Evolutionary conservation across 2,329 filamentous ascomycete species (phyloP).

Genomic region (Diaporthe sp.): DNA sequence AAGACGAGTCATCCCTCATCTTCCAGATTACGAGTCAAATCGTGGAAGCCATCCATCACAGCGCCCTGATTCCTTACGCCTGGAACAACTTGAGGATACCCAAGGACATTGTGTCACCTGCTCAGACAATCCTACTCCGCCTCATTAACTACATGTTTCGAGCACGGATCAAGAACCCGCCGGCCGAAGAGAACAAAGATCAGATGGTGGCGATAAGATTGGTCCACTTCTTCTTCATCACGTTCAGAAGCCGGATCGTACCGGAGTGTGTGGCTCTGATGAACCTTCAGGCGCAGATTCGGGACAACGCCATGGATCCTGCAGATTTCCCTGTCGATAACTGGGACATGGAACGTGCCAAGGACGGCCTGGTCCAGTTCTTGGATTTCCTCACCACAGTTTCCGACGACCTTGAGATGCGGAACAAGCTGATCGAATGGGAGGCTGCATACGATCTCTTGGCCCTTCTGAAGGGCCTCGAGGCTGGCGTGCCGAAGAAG

Average conservation of each 20-base stretch:
- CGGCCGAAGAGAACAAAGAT: conserved; percentile 63
- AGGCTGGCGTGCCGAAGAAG: conserved; percentile 89
- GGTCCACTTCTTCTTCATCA: conserved; percentile 92
- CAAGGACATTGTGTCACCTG: conserved; percentile 96
- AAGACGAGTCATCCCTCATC: conserved; percentile 92
- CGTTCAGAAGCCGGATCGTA: conserved; percentile 92
- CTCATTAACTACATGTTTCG: conserved; percentile 92
- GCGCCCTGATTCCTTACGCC: conserved; percentile 89
- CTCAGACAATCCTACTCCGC: conserved; percentile 92
- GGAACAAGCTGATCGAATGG: conserved; percentile 90
- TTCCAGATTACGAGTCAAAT: conserved; percentile 98
- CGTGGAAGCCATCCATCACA: conserved; percentile 91
- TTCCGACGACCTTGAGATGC: conserved; percentile 86
- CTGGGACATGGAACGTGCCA: conserved; percentile 98
- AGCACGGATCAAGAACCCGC: conserved; percentile 58
- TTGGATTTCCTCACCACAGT: conserved; percentile 93
- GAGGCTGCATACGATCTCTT: conserved; percentile 91
- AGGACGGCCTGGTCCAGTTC: conserved; percentile 94
- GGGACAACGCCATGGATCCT: conserved; percentile 79
- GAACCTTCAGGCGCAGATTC: conserved; percentile 91
- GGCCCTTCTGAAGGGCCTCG: conserved; percentile 87
- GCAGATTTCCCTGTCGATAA: conserved; percentile 94
- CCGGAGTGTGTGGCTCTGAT: conserved; percentile 96
- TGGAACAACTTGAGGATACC: conserved; percentile 93
- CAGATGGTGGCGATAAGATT: conserved; percentile 70